These are phyloP conservation scores for Hypoxylon sp. DNA, from an alignment of 2,329 filamentous ascomycete genomes.

Conservation along the genomic window DNA sequence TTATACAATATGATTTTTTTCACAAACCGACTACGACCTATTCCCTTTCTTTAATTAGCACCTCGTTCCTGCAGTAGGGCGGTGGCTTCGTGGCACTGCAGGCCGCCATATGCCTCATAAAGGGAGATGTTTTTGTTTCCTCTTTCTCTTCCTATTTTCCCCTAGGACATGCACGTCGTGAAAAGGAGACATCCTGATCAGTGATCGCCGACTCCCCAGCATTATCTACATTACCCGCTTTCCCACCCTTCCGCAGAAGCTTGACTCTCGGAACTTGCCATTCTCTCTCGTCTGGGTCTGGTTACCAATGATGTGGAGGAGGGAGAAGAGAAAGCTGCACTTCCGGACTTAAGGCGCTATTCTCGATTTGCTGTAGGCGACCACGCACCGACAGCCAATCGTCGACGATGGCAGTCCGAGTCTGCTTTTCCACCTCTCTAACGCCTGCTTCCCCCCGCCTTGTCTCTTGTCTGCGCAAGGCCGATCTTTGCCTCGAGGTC, in stretches of 20 bases:
- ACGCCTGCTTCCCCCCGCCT: conserved; percentile 13
- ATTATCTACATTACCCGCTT: conserved; percentile 24
- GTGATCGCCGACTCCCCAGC: neutral
- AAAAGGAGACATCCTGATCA: conserved; percentile 1
- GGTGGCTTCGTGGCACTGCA: conserved; percentile 32
- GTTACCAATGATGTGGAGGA: conserved; percentile 11
- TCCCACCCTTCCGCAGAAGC: conserved; percentile 26
- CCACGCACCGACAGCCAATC: conserved; percentile 25
- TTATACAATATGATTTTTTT: conserved; percentile 10
- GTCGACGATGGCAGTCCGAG: conserved; percentile 18
- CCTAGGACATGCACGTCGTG: conserved; percentile 9
- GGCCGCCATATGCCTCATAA: conserved; percentile 11
- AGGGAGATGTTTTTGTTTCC: neutral
- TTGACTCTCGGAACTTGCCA: conserved; percentile 35
- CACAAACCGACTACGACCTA: conserved; percentile 5
- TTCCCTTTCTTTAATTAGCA: conserved; percentile 37
- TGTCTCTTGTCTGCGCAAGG: conserved; percentile 21
- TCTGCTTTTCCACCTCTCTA: conserved; percentile 4
- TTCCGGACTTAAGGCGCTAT: conserved; percentile 27
- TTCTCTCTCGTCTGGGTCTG: conserved; percentile 18
- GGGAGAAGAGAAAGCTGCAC: conserved; percentile 6
- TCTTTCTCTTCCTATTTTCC: conserved; percentile 1
- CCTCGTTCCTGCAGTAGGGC: conserved; percentile 45
- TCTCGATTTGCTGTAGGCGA: conserved; percentile 15
- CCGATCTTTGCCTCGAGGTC: conserved; percentile 34